Evolutionary conservation across 768 basidiomycete genomes (phyloP), one percentile per base, ranked within the genome.

Genomic region (Russula brevipes): DNA sequence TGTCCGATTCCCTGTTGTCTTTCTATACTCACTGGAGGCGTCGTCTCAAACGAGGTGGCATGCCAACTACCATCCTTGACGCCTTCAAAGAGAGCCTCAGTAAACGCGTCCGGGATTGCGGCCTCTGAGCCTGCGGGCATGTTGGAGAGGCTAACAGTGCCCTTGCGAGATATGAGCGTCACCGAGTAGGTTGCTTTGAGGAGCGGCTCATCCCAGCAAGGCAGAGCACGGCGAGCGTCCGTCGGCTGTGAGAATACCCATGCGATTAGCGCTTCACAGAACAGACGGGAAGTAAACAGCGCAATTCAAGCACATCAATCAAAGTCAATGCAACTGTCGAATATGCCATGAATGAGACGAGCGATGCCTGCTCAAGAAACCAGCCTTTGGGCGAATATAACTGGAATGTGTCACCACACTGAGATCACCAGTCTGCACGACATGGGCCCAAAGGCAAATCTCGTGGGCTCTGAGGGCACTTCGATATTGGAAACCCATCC

Each of bases 161-260:
- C 83, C 9, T 76, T 78, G 63, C 86, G 84, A n/a, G 92, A 91
- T 69, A 95, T 80, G 80, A 95, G 79, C 14, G 86, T 87, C 63
- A 94, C 77, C 0, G 81, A 70, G 71, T 88, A 91, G 2, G 87
- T 93, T 0, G 94, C 88, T 73, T 98, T 98, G 68, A 95, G 79
- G 42, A 84, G 79, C 16, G 95, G 96, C 71, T 97, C 94, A 71
- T 97, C 95, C 91, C 91, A 96, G 77, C 88, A 91, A 33, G 91
- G 91, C 73, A 92, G 90, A 6, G 88, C 84, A 46, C 84, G 81
- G 54, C 94, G 79, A 9, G 95, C 94, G 63, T 86, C 86, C 45
- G 91, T 96, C 44, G 94, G 86, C 87, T 96, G 24, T n/a, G 31
- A 38, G 36, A 16, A 16, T 19, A 42, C 12, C 30, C 36, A 41